Evolutionary conservation across 2,329 filamentous ascomycete species (phyloP).

Genomic region (Pyrenochaeta sp.): DNA sequence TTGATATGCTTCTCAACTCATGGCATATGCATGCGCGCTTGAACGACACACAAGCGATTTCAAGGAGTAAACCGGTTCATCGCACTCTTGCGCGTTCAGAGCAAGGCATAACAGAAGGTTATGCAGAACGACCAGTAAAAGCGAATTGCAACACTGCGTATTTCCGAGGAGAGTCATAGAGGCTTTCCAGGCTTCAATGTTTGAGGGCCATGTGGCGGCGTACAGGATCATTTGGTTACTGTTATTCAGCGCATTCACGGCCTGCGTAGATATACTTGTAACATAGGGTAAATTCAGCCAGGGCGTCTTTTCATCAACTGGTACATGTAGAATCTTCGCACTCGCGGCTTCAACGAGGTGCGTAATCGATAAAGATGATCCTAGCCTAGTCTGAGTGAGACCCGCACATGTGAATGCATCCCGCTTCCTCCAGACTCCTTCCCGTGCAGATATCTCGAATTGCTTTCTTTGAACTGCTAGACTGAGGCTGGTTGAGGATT

Average conservation of each 20-base stretch:
- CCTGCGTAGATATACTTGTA: constrained; percentile 37
- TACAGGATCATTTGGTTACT: constrained; percentile 30
- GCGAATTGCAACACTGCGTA: constrained; percentile 20
- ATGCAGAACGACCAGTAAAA: constrained; percentile 21
- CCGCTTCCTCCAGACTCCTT: constrained; percentile 7
- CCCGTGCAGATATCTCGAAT: constrained; percentile 1
- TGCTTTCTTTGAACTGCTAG: neutral
- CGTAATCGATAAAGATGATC: constrained; percentile 42
- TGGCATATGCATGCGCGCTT: constrained; percentile 13
- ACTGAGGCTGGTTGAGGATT: no score
- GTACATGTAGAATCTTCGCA: neutral
- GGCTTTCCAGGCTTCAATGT: constrained; percentile 26
- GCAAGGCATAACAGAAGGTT: constrained; percentile 20
- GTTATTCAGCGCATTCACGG: constrained; percentile 33
- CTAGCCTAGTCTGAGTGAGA: constrained; percentile 26
- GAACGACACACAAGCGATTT: constrained; percentile 21
- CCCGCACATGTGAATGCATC: constrained; percentile 29
- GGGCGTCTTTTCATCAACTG: constrained; percentile 13
- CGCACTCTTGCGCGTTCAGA: constrained; percentile 28
- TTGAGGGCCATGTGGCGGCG: constrained; percentile 36
- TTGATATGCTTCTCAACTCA: constrained; percentile 7
- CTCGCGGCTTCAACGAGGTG: constrained; percentile 19
- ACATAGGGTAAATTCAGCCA: constrained; percentile 35
- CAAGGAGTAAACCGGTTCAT: constrained; percentile 16
- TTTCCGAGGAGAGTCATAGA: constrained; percentile 40